These are phyloP conservation scores for Pichia paraexigua DNA, from an alignment of 805 yeast species.

Conservation along the genomic window DNA sequence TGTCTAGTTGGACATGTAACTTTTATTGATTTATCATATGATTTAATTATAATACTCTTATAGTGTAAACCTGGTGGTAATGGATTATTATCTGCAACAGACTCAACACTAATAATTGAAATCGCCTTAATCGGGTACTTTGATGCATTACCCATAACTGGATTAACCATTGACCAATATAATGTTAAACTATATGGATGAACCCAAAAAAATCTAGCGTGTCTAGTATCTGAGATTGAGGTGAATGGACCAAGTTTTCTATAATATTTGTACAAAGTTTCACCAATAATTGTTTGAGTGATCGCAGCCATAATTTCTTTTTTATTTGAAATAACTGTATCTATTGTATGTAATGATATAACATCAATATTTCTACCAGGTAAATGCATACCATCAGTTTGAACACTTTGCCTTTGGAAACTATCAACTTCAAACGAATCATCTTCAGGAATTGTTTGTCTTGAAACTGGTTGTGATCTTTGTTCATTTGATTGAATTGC, in stretches of 20 bases:
- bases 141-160: conserved; percentile 62
- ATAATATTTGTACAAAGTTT: conserved; percentile 77
- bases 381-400: background rate
- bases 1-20: conserved; percentile 83
- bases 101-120: conserved; percentile 70
- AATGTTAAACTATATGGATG: conserved; percentile 89
- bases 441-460: conserved; percentile 8
- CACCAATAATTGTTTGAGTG: conserved; percentile 92
- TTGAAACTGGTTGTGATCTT: background rate
- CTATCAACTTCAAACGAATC: conserved; percentile 6
- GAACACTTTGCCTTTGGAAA: background rate
- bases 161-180: conserved; percentile 82
- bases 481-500: background rate
- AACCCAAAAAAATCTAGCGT: conserved; percentile 91
- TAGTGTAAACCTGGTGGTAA: conserved; percentile 83
- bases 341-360: conserved; percentile 29
- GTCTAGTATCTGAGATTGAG: conserved; percentile 69
- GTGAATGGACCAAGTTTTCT: conserved; percentile 70
- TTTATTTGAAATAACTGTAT: conserved; percentile 61
- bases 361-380: conserved; percentile 9
- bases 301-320: conserved; percentile 74
- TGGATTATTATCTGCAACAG: conserved; percentile 79
- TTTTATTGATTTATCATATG: conserved; percentile 54
- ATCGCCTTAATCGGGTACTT: conserved; percentile 66
- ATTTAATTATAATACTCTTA: conserved; percentile 70